Base-by-base conservation (phyloP, 345 rosid genomes). In the Dipteronia sinensis region DNA sequence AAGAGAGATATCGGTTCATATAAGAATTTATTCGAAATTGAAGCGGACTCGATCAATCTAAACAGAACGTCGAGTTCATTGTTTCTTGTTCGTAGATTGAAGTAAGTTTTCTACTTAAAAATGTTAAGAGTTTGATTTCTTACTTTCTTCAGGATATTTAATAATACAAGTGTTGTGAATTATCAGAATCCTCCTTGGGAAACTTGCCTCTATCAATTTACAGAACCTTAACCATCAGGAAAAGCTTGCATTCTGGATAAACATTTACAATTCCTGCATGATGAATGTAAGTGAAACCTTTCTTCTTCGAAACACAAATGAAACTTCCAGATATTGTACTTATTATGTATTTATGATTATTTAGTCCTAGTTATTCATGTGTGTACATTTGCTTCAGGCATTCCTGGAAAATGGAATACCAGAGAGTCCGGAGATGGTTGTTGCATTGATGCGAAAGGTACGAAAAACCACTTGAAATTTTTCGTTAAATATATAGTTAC, bases 181-280 rank as follows among this genome's bases (percentile, higher is more conserved):
- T 80, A 77, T 80, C 91, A 95, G 97, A 77, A 74, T 87, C 79
- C 86, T 91, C 27, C 88, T 89, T 2, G 86, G 87, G 49, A 95
- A 79, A 73, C 88, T 95, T 71, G 85, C 86, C 31, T 75, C 84
- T 49, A 86, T 87, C 79, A 88, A 81, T 82, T 80, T 95, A 76
- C 78, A 82, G 78, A 86, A 86, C 73, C 90, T 90, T 74, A 90
- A 75, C 65, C 95, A 92, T 78, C 98, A 93, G 75, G 94, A 92
- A 89, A 95, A 92, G 83, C 92, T 93, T 73, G 98, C 98, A 3
- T 95, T 95, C 88, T 91, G 98, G 98, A 90, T 95, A 76, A 95
- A 93, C 82, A 83, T 88, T 59, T 95, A 95, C 83, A 95, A 93
- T 70, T 86, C 95, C 65, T 95, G 95, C 90, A 88, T 90, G 94